phyloP scores from a whole-genome alignment of 148 eudicot species.

The Linanthus parryae region DNA sequence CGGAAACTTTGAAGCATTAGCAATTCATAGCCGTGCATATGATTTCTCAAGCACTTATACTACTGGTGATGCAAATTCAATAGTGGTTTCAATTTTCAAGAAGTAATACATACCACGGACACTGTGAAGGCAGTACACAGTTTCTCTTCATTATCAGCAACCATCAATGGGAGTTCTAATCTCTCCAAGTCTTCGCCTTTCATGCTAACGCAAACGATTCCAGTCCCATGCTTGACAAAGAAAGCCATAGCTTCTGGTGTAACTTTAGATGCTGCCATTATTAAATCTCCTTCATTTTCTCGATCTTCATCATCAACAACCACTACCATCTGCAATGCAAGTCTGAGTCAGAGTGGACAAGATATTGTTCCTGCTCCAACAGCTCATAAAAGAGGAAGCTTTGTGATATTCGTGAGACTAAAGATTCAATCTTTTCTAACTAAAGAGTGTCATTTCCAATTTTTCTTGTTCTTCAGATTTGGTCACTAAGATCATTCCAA shows the following conservation, averaged over 20 bases:
- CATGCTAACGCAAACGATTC: conserved; percentile 95
- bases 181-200: conserved; percentile 72
- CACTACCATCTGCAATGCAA: conserved; percentile 81
- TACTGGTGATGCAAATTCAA: neutral
- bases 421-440: too few relatives aligned
- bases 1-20: too few relatives aligned
- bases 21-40: neutral
- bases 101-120: conserved; percentile 63
- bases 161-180: conserved; percentile 81
- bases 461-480: too few relatives aligned
- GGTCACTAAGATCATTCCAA: too few relatives aligned
- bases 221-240: conserved; percentile 89
- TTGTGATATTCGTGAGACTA: too few relatives aligned
- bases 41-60: neutral
- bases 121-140: conserved; percentile 83
- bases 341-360: too few relatives aligned
- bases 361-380: too few relatives aligned
- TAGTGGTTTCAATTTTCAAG: neutral
- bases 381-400: too few relatives aligned
- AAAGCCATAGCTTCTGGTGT: conserved; percentile 93
- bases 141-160: conserved; percentile 76
- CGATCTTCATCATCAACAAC: conserved; percentile 95
- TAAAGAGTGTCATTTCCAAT: too few relatives aligned
- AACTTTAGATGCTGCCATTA: conserved; percentile 78
- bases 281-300: conserved; percentile 91